Percentiles rank a stretch among this genome's conserved stretches.
These are phyloP conservation scores for Lyophyllum decastes DNA, from an alignment of 768 basidiomycete genomes.

Conservation along the genomic window DNA sequence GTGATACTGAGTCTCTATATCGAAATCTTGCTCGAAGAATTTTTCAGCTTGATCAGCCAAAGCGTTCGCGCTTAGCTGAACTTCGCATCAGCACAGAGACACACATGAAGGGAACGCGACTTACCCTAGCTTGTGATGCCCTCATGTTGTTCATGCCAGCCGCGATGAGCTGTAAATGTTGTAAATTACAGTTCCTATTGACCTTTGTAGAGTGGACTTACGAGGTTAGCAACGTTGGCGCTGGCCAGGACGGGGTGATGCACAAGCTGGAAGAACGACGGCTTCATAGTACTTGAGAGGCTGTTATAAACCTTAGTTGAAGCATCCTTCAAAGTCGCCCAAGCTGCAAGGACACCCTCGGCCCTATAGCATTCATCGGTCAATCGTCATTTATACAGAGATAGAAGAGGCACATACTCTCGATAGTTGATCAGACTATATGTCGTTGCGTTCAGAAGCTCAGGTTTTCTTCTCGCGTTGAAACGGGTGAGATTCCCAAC, in stretches of 20 bases:
- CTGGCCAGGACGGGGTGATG: slow-evolving; percentile 65
- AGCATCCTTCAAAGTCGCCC: slow-evolving; percentile 46
- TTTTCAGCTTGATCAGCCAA: slow-evolving; percentile 55
- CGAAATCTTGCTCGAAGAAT: slow-evolving; percentile 62
- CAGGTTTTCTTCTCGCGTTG: slow-evolving; percentile 65
- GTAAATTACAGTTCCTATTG: neutral
- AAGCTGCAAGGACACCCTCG: slow-evolving; percentile 52
- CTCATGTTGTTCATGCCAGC: slow-evolving; percentile 63
- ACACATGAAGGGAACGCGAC: slow-evolving; percentile 1
- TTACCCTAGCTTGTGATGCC: slow-evolving; percentile 59
- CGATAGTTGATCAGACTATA: slow-evolving; percentile 68
- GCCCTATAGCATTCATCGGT: slow-evolving; percentile 39
- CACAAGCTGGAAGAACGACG: slow-evolving; percentile 73
- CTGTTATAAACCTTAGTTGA: slow-evolving; percentile 58
- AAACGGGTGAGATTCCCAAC: slow-evolving; percentile 56
- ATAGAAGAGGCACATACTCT: slow-evolving; percentile 47
- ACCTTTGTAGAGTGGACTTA: slow-evolving; percentile 10
- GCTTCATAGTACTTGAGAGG: slow-evolving; percentile 45
- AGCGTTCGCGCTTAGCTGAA: slow-evolving; percentile 54
- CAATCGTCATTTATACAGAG: neutral
- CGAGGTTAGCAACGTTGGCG: slow-evolving; percentile 56
- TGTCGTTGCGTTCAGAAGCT: slow-evolving; percentile 61
- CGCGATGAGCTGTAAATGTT: slow-evolving; percentile 40
- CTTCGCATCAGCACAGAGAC: neutral
- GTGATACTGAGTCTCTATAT: slow-evolving; percentile 64